Conservation (phyloP, 1,284 basidiomycete genomes). For the Testicularia cyperi region DNA sequence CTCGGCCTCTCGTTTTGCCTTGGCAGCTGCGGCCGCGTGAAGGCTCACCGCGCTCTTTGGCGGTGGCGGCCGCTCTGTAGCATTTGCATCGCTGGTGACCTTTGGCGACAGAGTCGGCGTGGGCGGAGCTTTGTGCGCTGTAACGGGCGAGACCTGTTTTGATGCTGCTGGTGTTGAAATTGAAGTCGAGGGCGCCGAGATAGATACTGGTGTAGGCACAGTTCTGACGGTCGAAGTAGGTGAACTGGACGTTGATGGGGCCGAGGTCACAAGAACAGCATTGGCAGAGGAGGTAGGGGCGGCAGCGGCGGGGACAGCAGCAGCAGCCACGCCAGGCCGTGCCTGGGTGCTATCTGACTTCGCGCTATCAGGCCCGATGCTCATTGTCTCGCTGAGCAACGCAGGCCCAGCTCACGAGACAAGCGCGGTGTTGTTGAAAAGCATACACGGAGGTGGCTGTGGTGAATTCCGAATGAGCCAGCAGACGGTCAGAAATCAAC, state of each 20-base stretch:
- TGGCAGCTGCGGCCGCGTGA: slow-evolving; percentile 13
- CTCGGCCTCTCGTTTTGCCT: slow-evolving; percentile 7
- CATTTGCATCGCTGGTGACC: too few species aligned
- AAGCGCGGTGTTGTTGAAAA: slow-evolving; percentile 3
- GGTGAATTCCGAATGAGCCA: too few species aligned
- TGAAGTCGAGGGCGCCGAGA: too few species aligned
- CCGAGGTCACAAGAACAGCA: slow-evolving; percentile 3
- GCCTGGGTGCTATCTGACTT: slow-evolving; percentile 39
- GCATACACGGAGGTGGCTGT: too few species aligned
- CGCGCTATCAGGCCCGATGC: slow-evolving; percentile 23
- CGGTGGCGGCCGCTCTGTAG: slow-evolving; percentile 8
- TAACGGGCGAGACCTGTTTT: too few species aligned
- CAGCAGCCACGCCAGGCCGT: slow-evolving; percentile 37
- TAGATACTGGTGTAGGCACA: too few species aligned
- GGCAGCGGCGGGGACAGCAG: slow-evolving; percentile 22
- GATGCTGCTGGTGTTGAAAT: too few species aligned
- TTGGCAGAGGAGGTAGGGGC: slow-evolving; percentile 2
- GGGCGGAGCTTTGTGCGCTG: too few species aligned
- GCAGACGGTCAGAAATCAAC: too few species aligned
- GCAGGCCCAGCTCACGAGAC: slow-evolving; percentile 19
- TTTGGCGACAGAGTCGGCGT: too few species aligned
- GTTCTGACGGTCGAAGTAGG: too few species aligned
- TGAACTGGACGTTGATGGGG: too few species aligned
- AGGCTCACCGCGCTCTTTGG: slow-evolving; percentile 29
- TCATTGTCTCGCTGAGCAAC: slow-evolving; percentile 38